Conservation (phyloP, 1,284 basidiomycete genomes). For the Ganoderma multipileum region DNA sequence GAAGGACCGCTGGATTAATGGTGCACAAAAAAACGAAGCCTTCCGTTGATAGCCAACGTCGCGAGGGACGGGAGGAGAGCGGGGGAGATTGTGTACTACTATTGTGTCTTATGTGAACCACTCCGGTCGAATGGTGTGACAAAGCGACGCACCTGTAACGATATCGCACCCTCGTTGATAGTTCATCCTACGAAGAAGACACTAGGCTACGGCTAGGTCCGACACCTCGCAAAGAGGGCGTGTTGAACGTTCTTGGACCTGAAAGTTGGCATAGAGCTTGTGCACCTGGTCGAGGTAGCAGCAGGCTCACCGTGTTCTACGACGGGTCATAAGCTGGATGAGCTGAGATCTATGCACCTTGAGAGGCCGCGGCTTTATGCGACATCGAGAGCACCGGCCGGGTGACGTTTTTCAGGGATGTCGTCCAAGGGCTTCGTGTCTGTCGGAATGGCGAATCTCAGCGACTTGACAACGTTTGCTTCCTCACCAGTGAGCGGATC, state of each 20-base stretch:
- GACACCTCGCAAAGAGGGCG: conserved; percentile 30
- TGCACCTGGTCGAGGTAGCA: conserved; percentile 18
- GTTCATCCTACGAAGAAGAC: conserved; percentile 38
- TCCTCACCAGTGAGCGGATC: conserved; percentile 20
- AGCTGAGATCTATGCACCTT: background rate
- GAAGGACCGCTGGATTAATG: conserved; percentile 25
- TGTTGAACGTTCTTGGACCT: background rate
- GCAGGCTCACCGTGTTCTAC: background rate
- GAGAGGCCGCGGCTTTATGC: background rate
- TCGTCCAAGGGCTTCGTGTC: conserved; percentile 37
- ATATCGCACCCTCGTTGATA: conserved; percentile 32
- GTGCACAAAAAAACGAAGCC: conserved; percentile 41
- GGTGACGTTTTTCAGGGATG: conserved; percentile 37
- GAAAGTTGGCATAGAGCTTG: background rate
- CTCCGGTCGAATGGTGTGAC: background rate
- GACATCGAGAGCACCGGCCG: conserved; percentile 35
- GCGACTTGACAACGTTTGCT: conserved; percentile 18
- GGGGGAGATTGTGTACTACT: background rate
- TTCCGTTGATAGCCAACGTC: conserved; percentile 37
- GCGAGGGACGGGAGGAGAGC: conserved; percentile 34
- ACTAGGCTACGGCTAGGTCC: conserved; percentile 33
- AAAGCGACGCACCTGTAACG: conserved; percentile 38
- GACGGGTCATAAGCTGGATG: background rate
- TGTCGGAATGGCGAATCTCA: conserved; percentile 38
- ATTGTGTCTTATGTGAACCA: background rate